These are phyloP conservation scores for Papilionanthe hybrid DNA, from an alignment of 116 monocot species.

Conservation along the genomic window DNA sequence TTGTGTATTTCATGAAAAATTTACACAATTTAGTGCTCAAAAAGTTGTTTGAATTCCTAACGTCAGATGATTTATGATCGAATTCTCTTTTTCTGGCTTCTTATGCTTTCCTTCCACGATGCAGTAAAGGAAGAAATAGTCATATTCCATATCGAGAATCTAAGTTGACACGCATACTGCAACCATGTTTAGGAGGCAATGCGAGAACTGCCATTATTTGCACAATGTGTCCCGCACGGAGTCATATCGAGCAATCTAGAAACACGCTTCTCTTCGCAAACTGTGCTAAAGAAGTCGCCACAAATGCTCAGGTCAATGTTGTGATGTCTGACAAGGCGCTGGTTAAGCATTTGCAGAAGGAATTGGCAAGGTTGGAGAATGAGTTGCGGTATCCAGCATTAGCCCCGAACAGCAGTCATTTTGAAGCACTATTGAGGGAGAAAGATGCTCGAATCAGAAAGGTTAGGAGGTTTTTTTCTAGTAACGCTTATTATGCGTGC, in stretches of 20 bases:
- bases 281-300: slow-evolving; percentile 73
- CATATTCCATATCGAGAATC: slow-evolving; percentile 75
- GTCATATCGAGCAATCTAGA: slow-evolving; percentile 65
- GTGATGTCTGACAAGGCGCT: slow-evolving; percentile 71
- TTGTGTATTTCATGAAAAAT: background rate
- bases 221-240: slow-evolving; percentile 62
- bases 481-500: background rate
- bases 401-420: slow-evolving; percentile 17
- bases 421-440: slow-evolving; percentile 37
- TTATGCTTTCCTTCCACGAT: background rate
- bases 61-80: too few relatives aligned
- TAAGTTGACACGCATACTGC: slow-evolving; percentile 76
- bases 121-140: slow-evolving; percentile 66
- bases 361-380: slow-evolving; percentile 59
- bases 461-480: slow-evolving; percentile 12
- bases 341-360: slow-evolving; percentile 66
- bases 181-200: slow-evolving; percentile 66
- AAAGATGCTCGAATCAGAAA: slow-evolving; percentile 55
- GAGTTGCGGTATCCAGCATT: slow-evolving; percentile 40
- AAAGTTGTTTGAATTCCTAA: too few relatives aligned
- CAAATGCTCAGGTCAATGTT: slow-evolving; percentile 65
- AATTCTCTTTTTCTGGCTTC: background rate
- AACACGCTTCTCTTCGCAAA: slow-evolving; percentile 72
- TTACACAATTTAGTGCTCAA: background rate
- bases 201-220: slow-evolving; percentile 74